A percentile compares a stretch with the other conserved stretches of the same genome.
These are phyloP conservation scores for Arctium minus DNA, from an alignment of 129 eudicot species.

Conservation along the genomic window DNA sequence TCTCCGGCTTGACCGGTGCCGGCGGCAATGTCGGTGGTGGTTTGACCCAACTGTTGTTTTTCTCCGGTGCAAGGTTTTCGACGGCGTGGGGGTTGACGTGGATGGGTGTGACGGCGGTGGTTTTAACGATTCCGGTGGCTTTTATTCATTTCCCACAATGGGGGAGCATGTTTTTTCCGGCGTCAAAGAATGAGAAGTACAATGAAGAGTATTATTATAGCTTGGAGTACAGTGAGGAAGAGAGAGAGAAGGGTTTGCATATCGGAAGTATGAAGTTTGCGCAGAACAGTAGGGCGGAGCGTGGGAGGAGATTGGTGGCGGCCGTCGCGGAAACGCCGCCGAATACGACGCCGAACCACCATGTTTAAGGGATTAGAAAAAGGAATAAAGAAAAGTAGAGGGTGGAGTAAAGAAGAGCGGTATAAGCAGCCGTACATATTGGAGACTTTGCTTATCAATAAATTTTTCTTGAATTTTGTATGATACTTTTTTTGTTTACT, in stretches of 20 bases:
- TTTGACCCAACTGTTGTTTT: conserved; percentile 64
- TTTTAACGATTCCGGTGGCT: conserved; percentile 53
- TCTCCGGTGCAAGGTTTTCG: conserved; percentile 49
- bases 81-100: conserved; percentile 50
- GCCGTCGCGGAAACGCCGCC: conserved; percentile 21
- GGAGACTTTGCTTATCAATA: conserved; percentile 1
- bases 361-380: conserved; percentile 5
- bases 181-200: conserved; percentile 33
- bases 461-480: neutral
- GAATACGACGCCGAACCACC: conserved; percentile 29
- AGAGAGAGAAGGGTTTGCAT: conserved; percentile 47
- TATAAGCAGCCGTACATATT: conserved; percentile 17
- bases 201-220: conserved; percentile 50
- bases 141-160: conserved; percentile 69
- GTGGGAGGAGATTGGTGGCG: conserved; percentile 33
- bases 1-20: conserved; percentile 67
- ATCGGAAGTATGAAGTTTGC: conserved; percentile 50
- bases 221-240: conserved; percentile 53
- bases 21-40: conserved; percentile 82
- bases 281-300: conserved; percentile 49
- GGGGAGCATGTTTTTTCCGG: conserved; percentile 69
- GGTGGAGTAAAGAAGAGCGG: neutral
- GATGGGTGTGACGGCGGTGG: conserved; percentile 71
- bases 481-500: neutral
- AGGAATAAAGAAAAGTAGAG: neutral